phyloP scores from a whole-genome alignment of 2,329 filamentous ascomycete genomes.

The Neonectria coccinea region DNA sequence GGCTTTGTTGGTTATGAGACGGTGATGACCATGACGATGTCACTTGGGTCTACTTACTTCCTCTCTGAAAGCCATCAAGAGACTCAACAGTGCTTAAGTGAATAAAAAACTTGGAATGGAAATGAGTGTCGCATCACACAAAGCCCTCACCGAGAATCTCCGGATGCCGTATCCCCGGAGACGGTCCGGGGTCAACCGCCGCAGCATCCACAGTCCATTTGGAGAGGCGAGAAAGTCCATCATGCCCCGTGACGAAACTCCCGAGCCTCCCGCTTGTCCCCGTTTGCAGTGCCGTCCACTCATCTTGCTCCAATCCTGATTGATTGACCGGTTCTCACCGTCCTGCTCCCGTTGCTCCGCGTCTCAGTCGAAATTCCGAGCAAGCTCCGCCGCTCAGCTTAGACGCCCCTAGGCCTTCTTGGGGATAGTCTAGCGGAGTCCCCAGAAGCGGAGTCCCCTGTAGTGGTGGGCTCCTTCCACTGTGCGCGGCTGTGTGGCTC shows the following conservation, averaged over 20 bases:
- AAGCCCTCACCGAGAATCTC: conserved; percentile 17
- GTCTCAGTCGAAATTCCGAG: conserved; percentile 42
- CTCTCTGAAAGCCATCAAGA: not conserved
- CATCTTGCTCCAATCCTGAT: not conserved
- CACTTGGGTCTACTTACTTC: not conserved
- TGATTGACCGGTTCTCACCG: conserved; percentile 23
- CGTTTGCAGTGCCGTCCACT: not conserved
- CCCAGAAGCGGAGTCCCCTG: conserved; percentile 1
- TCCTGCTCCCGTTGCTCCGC: conserved; percentile 34
- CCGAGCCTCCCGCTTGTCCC: not conserved
- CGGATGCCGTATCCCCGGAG: conserved; percentile 15
- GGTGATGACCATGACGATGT: not conserved
- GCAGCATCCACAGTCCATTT: not conserved
- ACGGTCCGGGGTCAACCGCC: conserved; percentile 1
- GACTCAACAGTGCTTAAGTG: not conserved
- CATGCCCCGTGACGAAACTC: not conserved
- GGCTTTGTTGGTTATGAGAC: not conserved
- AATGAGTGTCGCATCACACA: not conserved
- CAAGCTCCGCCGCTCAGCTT: conserved; percentile 40
- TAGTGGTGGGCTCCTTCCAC: conserved; percentile 24
- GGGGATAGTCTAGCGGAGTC: not conserved
- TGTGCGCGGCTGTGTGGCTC: conserved; percentile 14
- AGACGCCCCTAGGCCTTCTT: conserved; percentile 3
- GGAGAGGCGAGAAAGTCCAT: not conserved
- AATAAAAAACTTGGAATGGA: too few relatives aligned